These are phyloP conservation scores for Pythium brassicae DNA, from an alignment of 352 stramenopile genomes.

Conservation along the genomic window DNA sequence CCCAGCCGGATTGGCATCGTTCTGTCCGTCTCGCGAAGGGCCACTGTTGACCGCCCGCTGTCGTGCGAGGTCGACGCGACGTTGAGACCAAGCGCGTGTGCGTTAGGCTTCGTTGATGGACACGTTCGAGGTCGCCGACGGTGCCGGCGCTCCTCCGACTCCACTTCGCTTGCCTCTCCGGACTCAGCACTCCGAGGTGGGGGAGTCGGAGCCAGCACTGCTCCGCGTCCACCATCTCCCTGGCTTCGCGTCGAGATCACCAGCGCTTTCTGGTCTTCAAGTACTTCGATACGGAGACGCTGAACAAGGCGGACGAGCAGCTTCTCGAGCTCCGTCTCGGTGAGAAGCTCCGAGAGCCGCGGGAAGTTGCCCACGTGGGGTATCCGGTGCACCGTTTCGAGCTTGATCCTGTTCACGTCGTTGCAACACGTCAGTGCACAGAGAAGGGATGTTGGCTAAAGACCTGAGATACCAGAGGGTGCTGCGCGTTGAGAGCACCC, in stretches of 20 bases:
- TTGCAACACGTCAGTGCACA: not conserved
- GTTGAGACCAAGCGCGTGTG: not conserved
- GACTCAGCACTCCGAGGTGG: not conserved
- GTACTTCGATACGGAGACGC: slow-evolving; percentile 38
- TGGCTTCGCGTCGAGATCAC: slow-evolving; percentile 19
- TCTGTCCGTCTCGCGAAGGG: not conserved
- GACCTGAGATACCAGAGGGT: no score
- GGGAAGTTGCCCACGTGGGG: slow-evolving; percentile 52
- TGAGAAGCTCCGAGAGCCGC: slow-evolving; percentile 52
- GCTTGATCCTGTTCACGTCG: slow-evolving; percentile 49
- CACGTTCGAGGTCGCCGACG: slow-evolving; percentile 27
- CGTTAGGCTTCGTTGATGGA: slow-evolving; percentile 41
- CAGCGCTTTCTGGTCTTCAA: slow-evolving; percentile 21
- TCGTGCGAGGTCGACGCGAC: not conserved
- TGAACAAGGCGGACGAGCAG: slow-evolving; percentile 59
- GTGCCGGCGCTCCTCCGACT: not conserved
- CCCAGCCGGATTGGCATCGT: slow-evolving; percentile 2
- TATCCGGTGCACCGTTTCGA: slow-evolving; percentile 52
- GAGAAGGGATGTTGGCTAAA: not conserved
- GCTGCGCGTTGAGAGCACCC: no score
- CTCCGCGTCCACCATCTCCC: not conserved
- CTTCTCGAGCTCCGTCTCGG: slow-evolving; percentile 54
- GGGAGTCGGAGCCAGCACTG: not conserved
- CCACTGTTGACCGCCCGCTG: not conserved
- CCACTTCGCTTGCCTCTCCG: not conserved